Evolutionary conservation across 2,329 filamentous ascomycete species (phyloP).

Genomic region (Aspergillus aculeatus): DNA sequence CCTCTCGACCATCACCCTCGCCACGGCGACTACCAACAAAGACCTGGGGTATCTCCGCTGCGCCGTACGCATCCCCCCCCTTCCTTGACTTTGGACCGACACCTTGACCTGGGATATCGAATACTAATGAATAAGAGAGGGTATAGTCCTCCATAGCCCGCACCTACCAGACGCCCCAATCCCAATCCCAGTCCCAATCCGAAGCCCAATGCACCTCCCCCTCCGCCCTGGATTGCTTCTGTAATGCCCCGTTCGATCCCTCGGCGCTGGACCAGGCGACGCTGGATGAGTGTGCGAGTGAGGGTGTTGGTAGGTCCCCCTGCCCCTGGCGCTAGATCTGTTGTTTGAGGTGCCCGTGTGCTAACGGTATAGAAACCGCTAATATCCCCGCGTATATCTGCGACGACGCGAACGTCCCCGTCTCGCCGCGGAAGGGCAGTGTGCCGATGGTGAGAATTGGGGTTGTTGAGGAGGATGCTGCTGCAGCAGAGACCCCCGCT

Average conservation of each 20-base stretch:
- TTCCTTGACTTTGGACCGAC: not conserved
- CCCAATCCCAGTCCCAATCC: no score
- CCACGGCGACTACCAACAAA: not conserved
- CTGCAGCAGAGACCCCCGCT: no score
- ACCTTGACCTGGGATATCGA: not conserved
- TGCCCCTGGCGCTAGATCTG: no score
- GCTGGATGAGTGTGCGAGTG: conserved; percentile 3
- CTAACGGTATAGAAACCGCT: no score
- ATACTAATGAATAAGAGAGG: not conserved
- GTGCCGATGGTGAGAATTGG: conserved; percentile 8
- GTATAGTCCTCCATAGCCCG: conserved; percentile 10
- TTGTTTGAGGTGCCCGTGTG: no score
- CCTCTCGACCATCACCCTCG: conserved; percentile 10
- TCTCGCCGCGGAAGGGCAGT: conserved; percentile 10
- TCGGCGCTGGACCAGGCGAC: not conserved
- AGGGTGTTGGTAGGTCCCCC: conserved; percentile 12
- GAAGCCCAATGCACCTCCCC: conserved; percentile 6
- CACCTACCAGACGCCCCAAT: not conserved
- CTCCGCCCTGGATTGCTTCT: conserved; percentile 18
- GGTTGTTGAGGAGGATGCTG: not conserved
- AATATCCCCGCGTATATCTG: conserved; percentile 14
- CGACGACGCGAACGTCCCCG: conserved; percentile 8
- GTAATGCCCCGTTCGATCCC: conserved; percentile 2
- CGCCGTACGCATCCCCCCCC: conserved; percentile 4
- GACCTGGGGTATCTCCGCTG: conserved; percentile 14